phyloP scores from a whole-genome alignment of 768 basidiomycete genomes.

The Gymnopilus junonius region DNA sequence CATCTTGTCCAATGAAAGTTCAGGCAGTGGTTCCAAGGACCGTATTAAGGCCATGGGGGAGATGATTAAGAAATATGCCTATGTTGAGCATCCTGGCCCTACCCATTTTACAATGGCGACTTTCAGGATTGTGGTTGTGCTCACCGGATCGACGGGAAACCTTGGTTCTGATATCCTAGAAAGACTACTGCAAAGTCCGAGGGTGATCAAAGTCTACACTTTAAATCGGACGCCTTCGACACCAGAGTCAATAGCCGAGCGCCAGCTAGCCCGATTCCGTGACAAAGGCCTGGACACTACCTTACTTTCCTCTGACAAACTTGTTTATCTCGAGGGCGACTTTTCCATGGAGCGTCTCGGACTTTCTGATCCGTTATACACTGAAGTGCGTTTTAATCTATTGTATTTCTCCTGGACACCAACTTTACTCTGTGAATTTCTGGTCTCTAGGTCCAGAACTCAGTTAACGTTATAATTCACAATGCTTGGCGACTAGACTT shows the following conservation, averaged over 20 bases:
- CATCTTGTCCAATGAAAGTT: background rate
- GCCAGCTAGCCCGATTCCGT: constrained; percentile 31
- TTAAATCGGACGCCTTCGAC: constrained; percentile 30
- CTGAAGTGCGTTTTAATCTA: constrained; percentile 32
- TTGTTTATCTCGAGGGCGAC: constrained; percentile 43
- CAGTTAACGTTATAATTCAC: constrained; percentile 43
- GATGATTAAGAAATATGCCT: constrained; percentile 39
- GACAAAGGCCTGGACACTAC: constrained; percentile 33
- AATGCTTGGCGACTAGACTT: constrained; percentile 54
- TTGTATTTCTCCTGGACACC: too few relatives aligned
- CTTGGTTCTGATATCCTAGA: constrained; percentile 42
- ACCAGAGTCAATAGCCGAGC: constrained; percentile 8
- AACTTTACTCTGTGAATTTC: background rate
- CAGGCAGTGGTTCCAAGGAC: background rate
- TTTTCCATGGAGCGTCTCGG: constrained; percentile 31
- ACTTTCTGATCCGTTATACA: constrained; percentile 24
- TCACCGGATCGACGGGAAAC: constrained; percentile 48
- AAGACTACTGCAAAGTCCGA: constrained; percentile 25
- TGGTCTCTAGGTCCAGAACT: constrained; percentile 26
- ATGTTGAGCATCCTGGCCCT: constrained; percentile 5
- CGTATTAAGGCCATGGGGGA: constrained; percentile 26
- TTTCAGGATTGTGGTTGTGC: constrained; percentile 24
- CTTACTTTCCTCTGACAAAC: constrained; percentile 32
- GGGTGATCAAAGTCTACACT: constrained; percentile 31
- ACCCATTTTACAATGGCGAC: too few relatives aligned